Evolutionary conservation across 768 basidiomycete genomes (phyloP).

Genomic region (Amanita muscaria): DNA sequence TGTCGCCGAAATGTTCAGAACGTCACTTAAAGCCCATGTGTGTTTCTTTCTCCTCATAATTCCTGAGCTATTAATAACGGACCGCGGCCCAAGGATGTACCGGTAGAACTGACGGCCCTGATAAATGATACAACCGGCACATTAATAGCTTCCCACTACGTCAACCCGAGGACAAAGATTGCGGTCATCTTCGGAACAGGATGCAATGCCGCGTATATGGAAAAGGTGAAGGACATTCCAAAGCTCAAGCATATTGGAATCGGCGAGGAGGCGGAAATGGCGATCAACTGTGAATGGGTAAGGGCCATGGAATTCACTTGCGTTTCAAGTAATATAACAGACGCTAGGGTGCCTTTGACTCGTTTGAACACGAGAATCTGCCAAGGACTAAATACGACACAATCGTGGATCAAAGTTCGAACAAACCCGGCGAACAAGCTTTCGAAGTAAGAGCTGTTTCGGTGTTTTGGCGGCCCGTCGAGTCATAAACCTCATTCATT

Average conservation of each 20-base stretch:
- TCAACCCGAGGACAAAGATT: constrained; percentile 84
- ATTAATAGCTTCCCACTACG: constrained; percentile 93
- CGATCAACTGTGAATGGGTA: constrained; percentile 96
- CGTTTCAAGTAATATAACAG: too few species aligned
- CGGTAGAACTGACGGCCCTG: constrained; percentile 72
- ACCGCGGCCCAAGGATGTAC: constrained; percentile 56
- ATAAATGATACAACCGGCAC: constrained; percentile 99
- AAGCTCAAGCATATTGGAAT: constrained; percentile 78
- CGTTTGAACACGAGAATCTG: constrained; percentile 87
- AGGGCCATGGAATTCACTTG: constrained; percentile 13
- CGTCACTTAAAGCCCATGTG: constrained; percentile 71
- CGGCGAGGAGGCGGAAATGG: constrained; percentile 63
- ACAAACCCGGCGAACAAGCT: constrained; percentile 94
- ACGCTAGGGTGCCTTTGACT: constrained; percentile 89
- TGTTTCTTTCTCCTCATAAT: constrained; percentile 19
- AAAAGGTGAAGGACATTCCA: constrained; percentile 73
- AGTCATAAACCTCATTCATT: background rate
- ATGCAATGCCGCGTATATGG: constrained; percentile 98
- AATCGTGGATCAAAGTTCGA: constrained; percentile 86
- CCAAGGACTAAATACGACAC: constrained; percentile 93
- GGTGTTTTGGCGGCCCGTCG: too few species aligned
- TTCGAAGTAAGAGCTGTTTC: constrained; percentile 56
- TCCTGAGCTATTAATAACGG: constrained; percentile 1
- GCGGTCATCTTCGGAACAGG: constrained; percentile 98
- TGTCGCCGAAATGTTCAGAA: constrained; percentile 88